phyloP scores from a whole-genome alignment of 2,329 filamentous ascomycete genomes.

The Aphanoascus verrucosus region DNA sequence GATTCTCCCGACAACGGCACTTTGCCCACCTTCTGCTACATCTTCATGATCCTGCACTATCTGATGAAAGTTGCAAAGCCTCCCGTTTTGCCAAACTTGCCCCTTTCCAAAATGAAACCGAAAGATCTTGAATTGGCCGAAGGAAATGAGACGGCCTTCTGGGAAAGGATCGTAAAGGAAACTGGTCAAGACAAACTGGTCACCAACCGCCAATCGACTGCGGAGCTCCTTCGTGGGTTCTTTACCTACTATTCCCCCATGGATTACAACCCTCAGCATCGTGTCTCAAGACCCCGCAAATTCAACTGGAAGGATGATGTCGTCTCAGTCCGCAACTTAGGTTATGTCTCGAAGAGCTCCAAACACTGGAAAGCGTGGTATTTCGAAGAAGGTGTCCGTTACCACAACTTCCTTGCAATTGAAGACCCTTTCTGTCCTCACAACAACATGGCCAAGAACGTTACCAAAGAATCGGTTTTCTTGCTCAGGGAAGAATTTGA shows the following conservation, averaged over 20 bases:
- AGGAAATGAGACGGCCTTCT: slow-evolving; percentile 65
- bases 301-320: slow-evolving; percentile 78
- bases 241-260: slow-evolving; percentile 73
- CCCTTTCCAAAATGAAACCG: slow-evolving; percentile 31
- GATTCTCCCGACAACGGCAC: slow-evolving; percentile 81
- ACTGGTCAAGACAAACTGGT: slow-evolving; percentile 51
- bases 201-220: slow-evolving; percentile 58
- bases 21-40: slow-evolving; percentile 80
- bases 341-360: slow-evolving; percentile 59
- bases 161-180: slow-evolving; percentile 62
- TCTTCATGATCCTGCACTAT: slow-evolving; percentile 85
- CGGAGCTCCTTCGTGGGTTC: slow-evolving; percentile 66
- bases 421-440: slow-evolving; percentile 84
- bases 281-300: not conserved
- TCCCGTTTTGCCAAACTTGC: slow-evolving; percentile 71
- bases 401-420: slow-evolving; percentile 77
- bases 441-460: slow-evolving; percentile 80
- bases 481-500: slow-evolving; percentile 76
- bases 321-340: slow-evolving; percentile 63
- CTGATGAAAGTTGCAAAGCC: slow-evolving; percentile 71
- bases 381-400: slow-evolving; percentile 59
- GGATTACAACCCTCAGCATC: not conserved
- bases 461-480: slow-evolving; percentile 71
- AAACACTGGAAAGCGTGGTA: slow-evolving; percentile 78
- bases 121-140: slow-evolving; percentile 40